Conservation (phyloP, 108 stramenopile species). For the Cyclostephanos tholiformis region DNA sequence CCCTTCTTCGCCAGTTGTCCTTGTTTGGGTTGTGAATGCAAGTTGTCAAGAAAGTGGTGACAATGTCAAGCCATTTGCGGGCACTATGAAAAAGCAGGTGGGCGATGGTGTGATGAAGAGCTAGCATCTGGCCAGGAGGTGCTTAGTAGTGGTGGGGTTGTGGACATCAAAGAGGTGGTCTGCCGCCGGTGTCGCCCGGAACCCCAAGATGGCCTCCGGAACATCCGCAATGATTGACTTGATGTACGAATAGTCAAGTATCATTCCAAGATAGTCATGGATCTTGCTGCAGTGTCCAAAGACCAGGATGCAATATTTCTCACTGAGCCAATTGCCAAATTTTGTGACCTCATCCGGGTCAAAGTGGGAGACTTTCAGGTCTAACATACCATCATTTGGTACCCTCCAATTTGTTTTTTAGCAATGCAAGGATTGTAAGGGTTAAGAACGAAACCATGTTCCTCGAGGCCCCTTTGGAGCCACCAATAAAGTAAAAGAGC, state of each 20-base stretch:
- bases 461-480: too few species aligned
- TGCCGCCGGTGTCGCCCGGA: neutral
- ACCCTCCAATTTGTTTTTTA: neutral
- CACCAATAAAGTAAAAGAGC: too few species aligned
- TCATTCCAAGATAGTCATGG: constrained; percentile 54
- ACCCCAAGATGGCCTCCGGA: neutral
- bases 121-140: neutral
- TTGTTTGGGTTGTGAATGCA: neutral
- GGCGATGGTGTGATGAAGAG: neutral
- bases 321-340: neutral
- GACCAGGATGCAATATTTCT: neutral
- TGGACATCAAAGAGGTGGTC: constrained; percentile 1
- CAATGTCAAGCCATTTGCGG: neutral
- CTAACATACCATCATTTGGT: constrained; percentile 17
- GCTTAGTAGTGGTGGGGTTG: neutral
- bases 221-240: neutral
- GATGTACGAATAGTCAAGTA: constrained; percentile 24
- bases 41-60: constrained; percentile 4
- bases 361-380: constrained; percentile 51
- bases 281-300: constrained; percentile 15
- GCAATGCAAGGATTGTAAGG: neutral
- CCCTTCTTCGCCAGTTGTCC: too few species aligned
- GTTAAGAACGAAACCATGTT: too few species aligned
- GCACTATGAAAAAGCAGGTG: neutral
- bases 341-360: neutral